Base-by-base conservation (phyloP, 495 filamentous ascomycete species). In the Penicillium tannophilum region DNA sequence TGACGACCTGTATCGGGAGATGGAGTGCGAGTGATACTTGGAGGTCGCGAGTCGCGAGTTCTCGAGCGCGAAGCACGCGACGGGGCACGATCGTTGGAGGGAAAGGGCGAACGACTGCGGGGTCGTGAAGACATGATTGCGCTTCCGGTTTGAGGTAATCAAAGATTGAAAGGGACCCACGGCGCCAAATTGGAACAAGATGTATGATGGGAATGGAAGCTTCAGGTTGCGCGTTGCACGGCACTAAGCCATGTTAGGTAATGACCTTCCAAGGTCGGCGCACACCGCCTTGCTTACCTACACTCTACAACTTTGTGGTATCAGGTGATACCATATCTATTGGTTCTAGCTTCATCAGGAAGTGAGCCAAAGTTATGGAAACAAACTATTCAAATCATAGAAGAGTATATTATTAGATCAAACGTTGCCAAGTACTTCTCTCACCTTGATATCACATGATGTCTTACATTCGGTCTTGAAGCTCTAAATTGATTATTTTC, bases 51-150 rank as follows among this genome's bases (percentile, higher is more conserved):
- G 31, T 66, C 63, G 48, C 81, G 78, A 16, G 82, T 80, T 58
- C 79, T 77, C 9, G 82, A 81, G 43, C 70, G 73, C 26, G 70
- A 67, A 53, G 75, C 73, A 16, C 68, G 69, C 19, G 72, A 77
- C 26, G 65, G 67, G 26, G 63, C 49, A 39, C 33, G 42, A 8
- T 63, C 59, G 17, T 61, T 59, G 19, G 66, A 69, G 11, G 58
- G 63, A 12, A 53, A 55, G 19, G 64, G 61, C 23, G 71, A 71
- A n/a, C 54, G 66, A 24, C 59, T 63, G 36, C 64, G 63, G 16
- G 64, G 67, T 41, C 52, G 59, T 20, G 49, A 9, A 12, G 68
- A 70, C 71, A 77, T 76, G 20, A 31, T 31, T 30, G 36, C 6
- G 23, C 6, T 41, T 24, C 1, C 20, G 14, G 35, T 51, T 36